Evolutionary conservation across 306 rosid genomes (phyloP), one percentile per base, ranked within the genome.

Genomic region (Vigna angularis): DNA sequence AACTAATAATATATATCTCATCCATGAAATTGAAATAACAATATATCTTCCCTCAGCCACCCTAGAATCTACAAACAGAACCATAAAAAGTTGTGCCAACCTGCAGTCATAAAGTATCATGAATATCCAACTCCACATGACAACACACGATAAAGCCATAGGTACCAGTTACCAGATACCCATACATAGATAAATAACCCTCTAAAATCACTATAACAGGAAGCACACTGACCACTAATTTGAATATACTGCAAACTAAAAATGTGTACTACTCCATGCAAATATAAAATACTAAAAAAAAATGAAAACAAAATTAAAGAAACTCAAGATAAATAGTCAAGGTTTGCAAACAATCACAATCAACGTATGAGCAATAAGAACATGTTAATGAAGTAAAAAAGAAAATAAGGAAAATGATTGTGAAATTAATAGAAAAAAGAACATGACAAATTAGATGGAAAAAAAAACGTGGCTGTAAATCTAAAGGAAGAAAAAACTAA

Each of bases 1-100:
- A 95, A 87, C 88, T 93, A 65, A 93, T 30, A 30, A 30, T 88
- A 70, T 83, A 88, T 85, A 95, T 91, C 28, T 74, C 79, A 45
- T 66, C 89, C 92, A 89, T 92, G 72, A 18, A 78, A 53, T 83
- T 84, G 59, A 67, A 32, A 77, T 58, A 50, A 65, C 71, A 62
- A 82, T 58, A 72, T 76, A 66, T 76, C 85, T 61, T 78, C 58
- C 76, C 81, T 68, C 76, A 17, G 64, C 77, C 80, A 79, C 81
- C 74, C 76, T 30, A 80, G 80, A 42, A 9, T 42, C 47, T 42
- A 42, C 3, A 79, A 76, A 83, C 71, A 82, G 65, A 86, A 82
- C 65, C 85, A 81, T 71, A 12, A 59, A 74, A 74, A 58, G 73
- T 71, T 75, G 79, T 80, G 82, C 64, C 85, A 87, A 83, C 82